phyloP scores from a whole-genome alignment of 108 stramenopile species.

The Cyclotella cryptica region DNA sequence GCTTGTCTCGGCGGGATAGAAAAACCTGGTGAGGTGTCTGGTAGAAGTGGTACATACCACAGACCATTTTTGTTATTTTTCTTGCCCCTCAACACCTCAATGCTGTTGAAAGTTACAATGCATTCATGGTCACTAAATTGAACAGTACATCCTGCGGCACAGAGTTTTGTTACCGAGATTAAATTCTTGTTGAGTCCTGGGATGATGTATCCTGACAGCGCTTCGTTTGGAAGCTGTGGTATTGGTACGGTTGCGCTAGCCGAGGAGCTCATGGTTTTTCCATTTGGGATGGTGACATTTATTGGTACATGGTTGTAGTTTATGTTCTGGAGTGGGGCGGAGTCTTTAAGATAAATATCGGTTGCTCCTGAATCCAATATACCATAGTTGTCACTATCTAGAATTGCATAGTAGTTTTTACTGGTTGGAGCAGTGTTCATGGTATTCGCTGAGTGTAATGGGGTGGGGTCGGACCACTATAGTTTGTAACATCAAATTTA shows the following conservation, averaged over 20 bases:
- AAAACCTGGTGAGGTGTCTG: no score
- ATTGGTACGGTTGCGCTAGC: background rate
- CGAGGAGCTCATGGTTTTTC: background rate
- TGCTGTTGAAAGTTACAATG: background rate
- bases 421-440: background rate
- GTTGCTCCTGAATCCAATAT: slow-evolving; percentile 3
- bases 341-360: background rate
- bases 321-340: background rate
- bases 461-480: background rate
- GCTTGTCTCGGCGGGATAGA: no score
- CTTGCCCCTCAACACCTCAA: background rate
- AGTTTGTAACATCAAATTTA: background rate
- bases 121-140: background rate
- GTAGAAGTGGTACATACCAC: background rate
- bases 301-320: background rate
- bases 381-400: background rate
- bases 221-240: background rate
- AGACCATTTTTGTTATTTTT: background rate
- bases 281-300: background rate
- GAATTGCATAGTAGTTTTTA: background rate
- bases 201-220: background rate
- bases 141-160: slow-evolving; percentile 5
- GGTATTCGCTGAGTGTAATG: background rate
- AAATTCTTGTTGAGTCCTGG: background rate
- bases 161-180: background rate